Base-by-base conservation (phyloP, 1,284 basidiomycete genomes). In the Puccinia polysora region DNA sequence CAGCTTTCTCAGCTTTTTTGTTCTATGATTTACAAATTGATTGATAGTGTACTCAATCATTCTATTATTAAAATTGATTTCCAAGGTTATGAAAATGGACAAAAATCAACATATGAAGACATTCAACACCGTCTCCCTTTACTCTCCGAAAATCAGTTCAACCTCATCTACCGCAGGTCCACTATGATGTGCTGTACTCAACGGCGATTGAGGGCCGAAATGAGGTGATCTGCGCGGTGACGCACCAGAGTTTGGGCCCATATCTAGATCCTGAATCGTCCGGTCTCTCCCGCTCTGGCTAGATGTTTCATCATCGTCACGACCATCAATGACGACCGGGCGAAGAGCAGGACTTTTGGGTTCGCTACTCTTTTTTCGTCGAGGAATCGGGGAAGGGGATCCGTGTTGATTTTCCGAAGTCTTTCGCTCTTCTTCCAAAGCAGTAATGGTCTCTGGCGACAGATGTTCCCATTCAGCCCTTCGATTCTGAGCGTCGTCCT, bases 91-190 rank as follows among this genome's bases (percentile, higher is more conserved):
- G n/a, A n/a, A n/a, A n/a, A n/a, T n/a, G n/a, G n/a, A n/a, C n/a
- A n/a, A n/a, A n/a, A n/a, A n/a, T n/a, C n/a, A n/a, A n/a, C n/a
- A n/a, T n/a, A n/a, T n/a, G n/a, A n/a, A n/a, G n/a, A n/a, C n/a
- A n/a, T n/a, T n/a, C n/a, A n/a, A n/a, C n/a, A n/a, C n/a, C n/a
- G n/a, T n/a, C n/a, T n/a, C n/a, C n/a, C n/a, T n/a, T 49, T 60
- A 70, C 47, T 70, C 67, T 47, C 67, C 67, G 62, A 70, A 70
- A 8, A 70, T 70, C 18, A 70, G 43, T 50, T 70, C 67, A 0
- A 70, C 67, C 62, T 70, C 67, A 62, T 70, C 67, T 20, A 70
- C 67, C 18, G 67, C 67, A 15, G 67, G 67, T 28, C 67, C 67
- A 53, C 58, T 56, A 25, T 70, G 56, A 62, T 70, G 67, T 0